These are phyloP conservation scores for Emergomyces pasteurianus DNA, from an alignment of 2,329 filamentous ascomycete species.

Conservation along the genomic window DNA sequence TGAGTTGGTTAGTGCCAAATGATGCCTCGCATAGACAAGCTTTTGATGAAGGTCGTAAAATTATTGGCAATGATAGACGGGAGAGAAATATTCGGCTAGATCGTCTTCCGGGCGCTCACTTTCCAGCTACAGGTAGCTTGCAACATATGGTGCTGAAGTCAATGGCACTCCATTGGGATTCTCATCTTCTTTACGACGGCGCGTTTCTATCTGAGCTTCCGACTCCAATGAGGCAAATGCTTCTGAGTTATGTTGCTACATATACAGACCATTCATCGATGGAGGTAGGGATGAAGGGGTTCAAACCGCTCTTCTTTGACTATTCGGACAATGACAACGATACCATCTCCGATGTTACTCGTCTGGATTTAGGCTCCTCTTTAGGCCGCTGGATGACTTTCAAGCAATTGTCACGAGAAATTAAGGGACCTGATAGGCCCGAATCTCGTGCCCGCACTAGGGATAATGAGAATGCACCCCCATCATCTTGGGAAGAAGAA, in stretches of 20 bases:
- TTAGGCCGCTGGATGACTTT: slow-evolving; percentile 39
- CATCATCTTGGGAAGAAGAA: slow-evolving; percentile 32
- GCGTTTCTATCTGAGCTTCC: slow-evolving; percentile 43
- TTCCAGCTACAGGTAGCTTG: slow-evolving; percentile 33
- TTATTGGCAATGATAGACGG: slow-evolving; percentile 10
- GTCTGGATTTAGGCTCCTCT: slow-evolving; percentile 42
- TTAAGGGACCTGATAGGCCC: slow-evolving; percentile 18
- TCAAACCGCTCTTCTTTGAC: slow-evolving; percentile 39
- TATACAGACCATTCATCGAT: slow-evolving; percentile 35
- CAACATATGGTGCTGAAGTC: slow-evolving; percentile 40
- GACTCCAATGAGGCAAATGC: slow-evolving; percentile 36
- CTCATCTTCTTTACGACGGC: slow-evolving; percentile 46
- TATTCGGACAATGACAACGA: slow-evolving; percentile 9
- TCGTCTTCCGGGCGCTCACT: slow-evolving; percentile 27
- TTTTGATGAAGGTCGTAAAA: slow-evolving; percentile 4
- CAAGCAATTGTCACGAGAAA: slow-evolving; percentile 35
- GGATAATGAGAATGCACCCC: slow-evolving; percentile 11
- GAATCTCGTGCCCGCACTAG: background rate
- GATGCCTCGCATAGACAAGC: background rate
- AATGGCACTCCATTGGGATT: slow-evolving; percentile 45
- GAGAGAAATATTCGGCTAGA: slow-evolving; percentile 21
- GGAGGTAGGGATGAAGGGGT: slow-evolving; percentile 27
- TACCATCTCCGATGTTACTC: slow-evolving; percentile 32
- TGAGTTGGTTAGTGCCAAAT: slow-evolving; percentile 31
- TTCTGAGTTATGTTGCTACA: slow-evolving; percentile 46